Conservation (phyloP, 129 eudicot species). For the Ambrosia trifida region DNA sequence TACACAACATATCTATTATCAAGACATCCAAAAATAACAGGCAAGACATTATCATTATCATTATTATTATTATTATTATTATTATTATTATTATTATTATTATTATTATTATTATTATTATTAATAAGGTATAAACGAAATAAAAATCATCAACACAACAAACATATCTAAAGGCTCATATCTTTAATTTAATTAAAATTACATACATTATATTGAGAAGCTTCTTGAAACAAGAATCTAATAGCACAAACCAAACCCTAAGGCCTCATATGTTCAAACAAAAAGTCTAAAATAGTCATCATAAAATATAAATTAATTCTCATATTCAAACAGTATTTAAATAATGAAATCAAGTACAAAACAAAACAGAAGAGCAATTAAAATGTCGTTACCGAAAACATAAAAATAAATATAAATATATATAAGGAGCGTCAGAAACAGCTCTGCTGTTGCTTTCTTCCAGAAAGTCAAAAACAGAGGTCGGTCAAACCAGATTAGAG, state of each 20-base stretch:
- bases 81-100: too few relatives aligned
- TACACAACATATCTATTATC: constrained; percentile 5
- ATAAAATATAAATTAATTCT: not conserved
- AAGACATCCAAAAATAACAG: not conserved
- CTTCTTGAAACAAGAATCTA: too few relatives aligned
- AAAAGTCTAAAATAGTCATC: constrained; percentile 6
- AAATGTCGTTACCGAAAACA: not conserved
- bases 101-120: too few relatives aligned
- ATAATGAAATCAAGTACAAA: constrained; percentile 24
- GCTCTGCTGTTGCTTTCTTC: not conserved
- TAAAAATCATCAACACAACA: not conserved
- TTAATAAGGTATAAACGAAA: not conserved
- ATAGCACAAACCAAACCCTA: too few relatives aligned
- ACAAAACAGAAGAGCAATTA: constrained; percentile 15
- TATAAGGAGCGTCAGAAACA: not conserved
- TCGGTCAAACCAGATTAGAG: constrained; percentile 4
- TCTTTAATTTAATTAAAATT: too few relatives aligned
- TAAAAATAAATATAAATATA: not conserved
- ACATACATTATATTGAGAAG: too few relatives aligned
- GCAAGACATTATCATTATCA: not conserved
- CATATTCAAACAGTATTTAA: constrained; percentile 10
- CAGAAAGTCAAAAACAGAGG: constrained; percentile 17
- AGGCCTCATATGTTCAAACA: constrained; percentile 9
- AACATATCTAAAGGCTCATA: too few relatives aligned
- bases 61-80: too few relatives aligned